Conservation (phyloP, 345 rosid species). For the Eutrema yunnanense region DNA sequence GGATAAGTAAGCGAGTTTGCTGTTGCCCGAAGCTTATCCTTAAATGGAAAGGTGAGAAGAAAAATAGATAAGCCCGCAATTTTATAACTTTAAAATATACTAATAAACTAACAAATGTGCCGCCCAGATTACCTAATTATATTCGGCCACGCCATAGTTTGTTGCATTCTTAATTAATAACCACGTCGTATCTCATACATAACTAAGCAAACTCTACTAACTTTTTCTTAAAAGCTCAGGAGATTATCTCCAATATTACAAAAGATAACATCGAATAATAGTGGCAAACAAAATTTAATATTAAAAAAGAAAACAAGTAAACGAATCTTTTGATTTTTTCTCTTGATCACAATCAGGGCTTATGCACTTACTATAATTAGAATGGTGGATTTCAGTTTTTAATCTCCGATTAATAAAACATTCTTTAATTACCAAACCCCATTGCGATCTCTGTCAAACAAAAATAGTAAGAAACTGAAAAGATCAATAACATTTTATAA, state of each 20-base stretch:
- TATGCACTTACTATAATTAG: conserved; percentile 10
- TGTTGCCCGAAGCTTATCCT: conserved; percentile 30
- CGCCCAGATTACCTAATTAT: conserved; percentile 29
- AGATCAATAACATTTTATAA: neutral
- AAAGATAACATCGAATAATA: conserved; percentile 22
- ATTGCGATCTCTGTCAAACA: conserved; percentile 2
- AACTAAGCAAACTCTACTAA: conserved; percentile 1
- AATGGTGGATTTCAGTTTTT: neutral
- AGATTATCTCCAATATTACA: conserved; percentile 14
- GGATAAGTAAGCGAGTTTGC: conserved; percentile 20
- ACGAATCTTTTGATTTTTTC: conserved; percentile 12
- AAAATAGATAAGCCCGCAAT: conserved; percentile 28
- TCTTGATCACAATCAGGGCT: neutral
- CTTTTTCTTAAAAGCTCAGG: conserved; percentile 18
- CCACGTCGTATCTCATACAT: conserved; percentile 17
- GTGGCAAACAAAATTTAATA: neutral
- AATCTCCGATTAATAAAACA: neutral
- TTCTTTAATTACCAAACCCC: neutral
- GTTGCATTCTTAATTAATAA: neutral
- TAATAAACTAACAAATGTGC: neutral
- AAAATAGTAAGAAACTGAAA: neutral
- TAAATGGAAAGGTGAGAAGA: conserved; percentile 20
- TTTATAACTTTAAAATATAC: neutral
- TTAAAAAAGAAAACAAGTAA: neutral
- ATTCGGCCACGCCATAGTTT: conserved; percentile 22